A percentile compares a stretch with the other conserved stretches of the same genome.
These are phyloP conservation scores for Colletotrichum caudatum DNA, from an alignment of 2,329 filamentous ascomycete genomes.

Conservation along the genomic window DNA sequence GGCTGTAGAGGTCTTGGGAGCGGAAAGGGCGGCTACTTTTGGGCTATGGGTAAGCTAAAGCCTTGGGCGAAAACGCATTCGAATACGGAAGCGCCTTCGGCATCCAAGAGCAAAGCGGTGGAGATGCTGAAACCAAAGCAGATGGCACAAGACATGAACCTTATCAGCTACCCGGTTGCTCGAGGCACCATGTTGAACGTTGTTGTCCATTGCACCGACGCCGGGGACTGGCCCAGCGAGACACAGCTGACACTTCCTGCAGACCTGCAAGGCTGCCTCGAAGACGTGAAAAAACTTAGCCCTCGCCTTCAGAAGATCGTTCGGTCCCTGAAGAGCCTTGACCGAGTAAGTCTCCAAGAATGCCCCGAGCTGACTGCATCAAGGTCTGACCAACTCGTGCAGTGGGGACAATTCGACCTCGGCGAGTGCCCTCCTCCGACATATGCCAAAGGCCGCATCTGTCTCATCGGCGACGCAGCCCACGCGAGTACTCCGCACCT, in stretches of 20 bases:
- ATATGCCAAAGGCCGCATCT: constrained; percentile 58
- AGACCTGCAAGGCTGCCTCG: neutral
- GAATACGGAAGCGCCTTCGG: neutral
- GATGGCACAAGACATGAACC: constrained; percentile 63
- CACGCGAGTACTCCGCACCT: constrained; percentile 72
- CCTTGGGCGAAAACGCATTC: neutral
- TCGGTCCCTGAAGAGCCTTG: constrained; percentile 1
- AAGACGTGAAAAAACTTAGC: neutral
- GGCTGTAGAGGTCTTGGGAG: constrained; percentile 62
- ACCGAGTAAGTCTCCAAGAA: neutral
- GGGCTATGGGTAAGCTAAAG: constrained; percentile 68
- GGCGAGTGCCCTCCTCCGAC: constrained; percentile 56
- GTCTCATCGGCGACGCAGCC: constrained; percentile 71
- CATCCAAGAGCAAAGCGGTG: constrained; percentile 38
- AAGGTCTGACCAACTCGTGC: neutral
- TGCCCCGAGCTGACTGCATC: neutral
- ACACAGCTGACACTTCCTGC: constrained; percentile 43
- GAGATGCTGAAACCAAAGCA: constrained; percentile 23
- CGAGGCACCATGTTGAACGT: constrained; percentile 67
- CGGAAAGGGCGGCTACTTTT: constrained; percentile 48
- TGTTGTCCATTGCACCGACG: constrained; percentile 56
- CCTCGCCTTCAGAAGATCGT: neutral
- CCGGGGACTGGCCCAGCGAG: constrained; percentile 47
- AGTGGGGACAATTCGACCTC: constrained; percentile 62
- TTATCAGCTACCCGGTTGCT: constrained; percentile 71